Base-by-base conservation (phyloP, 768 basidiomycete genomes). In the Amanita rimosa region DNA sequence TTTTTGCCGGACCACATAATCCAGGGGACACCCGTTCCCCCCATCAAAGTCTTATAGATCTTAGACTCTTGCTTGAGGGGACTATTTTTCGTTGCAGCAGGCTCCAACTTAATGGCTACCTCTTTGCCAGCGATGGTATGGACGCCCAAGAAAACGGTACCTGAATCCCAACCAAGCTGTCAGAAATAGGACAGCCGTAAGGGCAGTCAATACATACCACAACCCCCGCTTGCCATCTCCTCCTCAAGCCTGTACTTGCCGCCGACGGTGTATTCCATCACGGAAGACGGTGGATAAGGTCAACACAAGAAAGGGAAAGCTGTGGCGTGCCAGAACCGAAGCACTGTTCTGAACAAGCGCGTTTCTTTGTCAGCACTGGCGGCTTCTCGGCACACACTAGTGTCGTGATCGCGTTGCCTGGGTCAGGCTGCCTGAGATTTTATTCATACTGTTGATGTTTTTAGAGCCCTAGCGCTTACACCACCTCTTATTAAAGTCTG, bases 1-100 rank as follows among this genome's bases (percentile, higher is more conserved):
- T 94, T 83, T 52, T 79, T 83, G 26, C 91, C 91, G 4, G 84
- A 89, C 81, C 88, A 92, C 73, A 91, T 82, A 54, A 93, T 85
- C 79, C 87, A 92, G 0, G 90, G 90, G 0, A 94, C 86, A 35
- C 90, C 90, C 22, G 84, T 80, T 42, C 85, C 88, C 37, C 91
- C 90, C 74, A 85, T 86, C 53, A 94, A 76, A 0, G 83, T 82
- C 68, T 90, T 91, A 75, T 94, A 94, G 35, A 93, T 89, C 66
- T 87, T 90, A 36, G 83, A 83, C 62, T 94, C 91, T 58, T 91
- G 88, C 62, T 85, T 82, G 55, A 93, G 74, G 2, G 87, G 87
- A 42, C 82, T 83, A 60, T 67, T 73, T 58, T 66, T 69, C 40
- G 68, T 59, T 21, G 68, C 60, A 14, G 78, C 83, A 17, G 83